Conservation (phyloP, 2,329 filamentous ascomycete species). For the Emergomyces orientalis region DNA sequence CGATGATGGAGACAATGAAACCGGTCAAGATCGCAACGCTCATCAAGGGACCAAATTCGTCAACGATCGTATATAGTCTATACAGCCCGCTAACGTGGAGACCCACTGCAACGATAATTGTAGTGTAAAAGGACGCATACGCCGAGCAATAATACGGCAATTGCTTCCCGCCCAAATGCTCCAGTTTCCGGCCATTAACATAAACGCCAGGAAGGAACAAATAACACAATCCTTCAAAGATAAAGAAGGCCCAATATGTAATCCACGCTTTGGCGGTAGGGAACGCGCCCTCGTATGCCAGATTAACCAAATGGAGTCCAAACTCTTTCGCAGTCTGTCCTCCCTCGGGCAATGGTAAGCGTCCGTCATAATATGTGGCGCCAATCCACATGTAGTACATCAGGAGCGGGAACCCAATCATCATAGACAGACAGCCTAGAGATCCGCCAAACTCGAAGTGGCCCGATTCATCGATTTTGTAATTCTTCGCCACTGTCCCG, state of each 20-base stretch:
- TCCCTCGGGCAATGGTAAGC: slow-evolving; percentile 57
- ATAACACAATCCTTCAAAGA: slow-evolving; percentile 77
- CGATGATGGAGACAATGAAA: slow-evolving; percentile 70
- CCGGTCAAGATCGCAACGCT: slow-evolving; percentile 88
- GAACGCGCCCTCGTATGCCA: slow-evolving; percentile 77
- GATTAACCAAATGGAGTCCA: slow-evolving; percentile 55
- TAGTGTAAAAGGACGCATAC: slow-evolving; percentile 77
- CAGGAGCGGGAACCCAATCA: slow-evolving; percentile 83
- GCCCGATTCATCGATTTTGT: slow-evolving; percentile 40
- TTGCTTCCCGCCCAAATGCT: slow-evolving; percentile 73
- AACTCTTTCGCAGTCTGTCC: slow-evolving; percentile 65
- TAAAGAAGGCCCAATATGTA: slow-evolving; percentile 90
- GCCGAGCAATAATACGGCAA: slow-evolving; percentile 92
- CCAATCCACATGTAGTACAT: slow-evolving; percentile 99
- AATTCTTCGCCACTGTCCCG: slow-evolving; percentile 17
- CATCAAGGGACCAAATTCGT: slow-evolving; percentile 89
- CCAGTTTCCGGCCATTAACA: slow-evolving; percentile 77
- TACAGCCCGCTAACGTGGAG: slow-evolving; percentile 80
- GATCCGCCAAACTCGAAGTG: slow-evolving; percentile 80
- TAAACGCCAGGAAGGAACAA: slow-evolving; percentile 78
- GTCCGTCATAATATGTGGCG: slow-evolving; percentile 81
- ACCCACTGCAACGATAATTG: slow-evolving; percentile 57
- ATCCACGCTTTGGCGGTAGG: slow-evolving; percentile 74
- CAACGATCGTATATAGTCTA: slow-evolving; percentile 81
- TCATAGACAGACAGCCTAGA: slow-evolving; percentile 69